These are phyloP conservation scores for Dictyostelium intermedium DNA, from an alignment of 78 protist species.

Conservation along the genomic window DNA sequence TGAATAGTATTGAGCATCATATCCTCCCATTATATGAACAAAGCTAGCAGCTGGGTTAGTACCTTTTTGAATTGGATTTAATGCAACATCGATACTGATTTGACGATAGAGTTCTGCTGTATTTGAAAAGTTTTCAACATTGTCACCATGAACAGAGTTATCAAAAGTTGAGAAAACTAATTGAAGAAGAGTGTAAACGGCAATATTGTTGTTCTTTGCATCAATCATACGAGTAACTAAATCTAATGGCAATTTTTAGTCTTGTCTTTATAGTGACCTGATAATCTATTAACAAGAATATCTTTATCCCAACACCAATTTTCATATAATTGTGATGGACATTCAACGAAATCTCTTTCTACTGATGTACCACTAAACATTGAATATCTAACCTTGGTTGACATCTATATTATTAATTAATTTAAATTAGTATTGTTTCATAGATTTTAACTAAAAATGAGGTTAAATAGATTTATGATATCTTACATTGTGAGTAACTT, in stretches of 20 bases:
- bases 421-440: too few species aligned
- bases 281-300: slow-evolving; percentile 22
- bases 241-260: slow-evolving; percentile 13
- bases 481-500: too few species aligned
- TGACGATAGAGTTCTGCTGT: not conserved
- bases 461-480: too few species aligned
- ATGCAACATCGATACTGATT: not conserved
- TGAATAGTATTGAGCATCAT: slow-evolving; percentile 91
- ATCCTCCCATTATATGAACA: slow-evolving; percentile 77
- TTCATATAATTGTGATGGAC: slow-evolving; percentile 85
- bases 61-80: slow-evolving; percentile 43
- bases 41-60: slow-evolving; percentile 70
- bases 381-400: slow-evolving; percentile 5
- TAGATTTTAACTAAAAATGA: too few species aligned
- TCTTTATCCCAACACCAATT: slow-evolving; percentile 83
- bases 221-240: not conserved
- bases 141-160: not conserved
- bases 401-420: too few species aligned
- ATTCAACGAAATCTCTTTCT: slow-evolving; percentile 84
- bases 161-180: slow-evolving; percentile 49
- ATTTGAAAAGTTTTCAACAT: not conserved
- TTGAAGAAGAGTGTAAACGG: slow-evolving; percentile 1
- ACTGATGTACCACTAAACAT: slow-evolving; percentile 79
- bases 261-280: slow-evolving; percentile 56
- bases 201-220: slow-evolving; percentile 33